Conservation (phyloP, 78 protist species). For the Cavenderia fasciculata region DNA sequence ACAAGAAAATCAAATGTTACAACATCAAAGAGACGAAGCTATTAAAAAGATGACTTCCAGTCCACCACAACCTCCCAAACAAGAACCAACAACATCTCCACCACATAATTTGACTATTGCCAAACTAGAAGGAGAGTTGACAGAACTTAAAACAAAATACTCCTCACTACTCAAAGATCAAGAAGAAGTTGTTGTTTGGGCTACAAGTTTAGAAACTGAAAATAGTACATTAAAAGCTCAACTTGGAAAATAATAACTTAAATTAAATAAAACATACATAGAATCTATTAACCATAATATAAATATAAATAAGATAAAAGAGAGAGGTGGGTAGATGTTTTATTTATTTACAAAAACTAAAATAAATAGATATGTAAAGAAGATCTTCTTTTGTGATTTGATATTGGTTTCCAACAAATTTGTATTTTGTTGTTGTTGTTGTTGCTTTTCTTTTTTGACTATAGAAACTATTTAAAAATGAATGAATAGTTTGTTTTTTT, state of each 20-base stretch:
- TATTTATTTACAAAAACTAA: background rate
- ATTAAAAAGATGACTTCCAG: background rate
- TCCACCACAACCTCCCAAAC: background rate
- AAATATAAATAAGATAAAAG: background rate
- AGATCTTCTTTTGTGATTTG: background rate
- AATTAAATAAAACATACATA: background rate
- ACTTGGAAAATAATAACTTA: background rate
- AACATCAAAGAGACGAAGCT: conserved; percentile 20
- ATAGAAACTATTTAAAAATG: background rate
- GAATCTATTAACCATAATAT: too few relatives aligned
- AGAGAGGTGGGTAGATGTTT: background rate
- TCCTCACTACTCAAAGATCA: conserved; percentile 36
- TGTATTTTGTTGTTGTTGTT: background rate
- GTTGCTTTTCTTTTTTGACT: background rate
- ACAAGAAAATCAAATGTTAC: conserved; percentile 4
- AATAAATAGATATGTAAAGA: background rate
- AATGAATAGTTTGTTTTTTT: too few relatives aligned
- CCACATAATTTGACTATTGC: background rate
- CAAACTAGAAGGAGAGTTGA: conserved; percentile 39
- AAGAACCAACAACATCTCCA: conserved; percentile 8
- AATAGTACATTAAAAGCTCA: conserved; percentile 24
- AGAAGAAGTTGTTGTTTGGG: conserved; percentile 35
- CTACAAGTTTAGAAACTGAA: conserved; percentile 41
- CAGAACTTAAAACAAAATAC: conserved; percentile 47
- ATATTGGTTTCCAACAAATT: background rate